Evolutionary conservation across 345 rosid species (phyloP).

Genomic region (rapeseed (Brassica napus)): DNA sequence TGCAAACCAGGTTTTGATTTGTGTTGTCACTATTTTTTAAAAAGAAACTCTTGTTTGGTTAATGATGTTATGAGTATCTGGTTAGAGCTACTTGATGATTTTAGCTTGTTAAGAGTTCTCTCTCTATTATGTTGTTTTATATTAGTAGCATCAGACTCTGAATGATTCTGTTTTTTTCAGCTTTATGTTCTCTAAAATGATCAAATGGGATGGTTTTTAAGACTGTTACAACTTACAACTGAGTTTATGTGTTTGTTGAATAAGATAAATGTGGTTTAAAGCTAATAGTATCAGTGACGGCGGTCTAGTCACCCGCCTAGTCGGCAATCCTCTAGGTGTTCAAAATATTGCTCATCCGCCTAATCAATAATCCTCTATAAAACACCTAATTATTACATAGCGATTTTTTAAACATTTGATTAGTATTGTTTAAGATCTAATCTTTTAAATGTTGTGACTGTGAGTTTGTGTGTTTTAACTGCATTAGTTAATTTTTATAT

Average conservation of each 20-base stretch:
- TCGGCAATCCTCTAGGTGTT: no score
- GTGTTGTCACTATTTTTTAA: neutral
- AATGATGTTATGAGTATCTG: neutral
- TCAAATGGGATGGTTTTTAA: neutral
- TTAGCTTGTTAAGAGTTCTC: neutral
- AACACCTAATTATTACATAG: no score
- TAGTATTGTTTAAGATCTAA: neutral
- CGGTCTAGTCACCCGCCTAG: no score
- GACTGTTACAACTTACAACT: no score
- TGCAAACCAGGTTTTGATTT: conserved; percentile 58
- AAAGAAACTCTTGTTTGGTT: neutral
- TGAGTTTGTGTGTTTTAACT: neutral
- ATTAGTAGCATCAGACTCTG: neutral
- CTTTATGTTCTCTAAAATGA: neutral
- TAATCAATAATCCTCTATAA: no score
- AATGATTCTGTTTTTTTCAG: neutral
- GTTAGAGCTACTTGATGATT: neutral
- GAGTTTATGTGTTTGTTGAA: no score
- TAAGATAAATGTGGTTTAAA: no score
- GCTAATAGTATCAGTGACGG: no score
- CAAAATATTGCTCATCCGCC: no score
- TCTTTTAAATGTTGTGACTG: conserved; percentile 1
- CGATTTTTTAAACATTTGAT: no score
- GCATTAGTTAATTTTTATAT: neutral
- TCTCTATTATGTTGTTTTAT: neutral